Evolutionary conservation across 2,329 filamentous ascomycete genomes (phyloP), one percentile per base, ranked within the genome.

Genomic region (Gnomoniopsis smithogilvyi): DNA sequence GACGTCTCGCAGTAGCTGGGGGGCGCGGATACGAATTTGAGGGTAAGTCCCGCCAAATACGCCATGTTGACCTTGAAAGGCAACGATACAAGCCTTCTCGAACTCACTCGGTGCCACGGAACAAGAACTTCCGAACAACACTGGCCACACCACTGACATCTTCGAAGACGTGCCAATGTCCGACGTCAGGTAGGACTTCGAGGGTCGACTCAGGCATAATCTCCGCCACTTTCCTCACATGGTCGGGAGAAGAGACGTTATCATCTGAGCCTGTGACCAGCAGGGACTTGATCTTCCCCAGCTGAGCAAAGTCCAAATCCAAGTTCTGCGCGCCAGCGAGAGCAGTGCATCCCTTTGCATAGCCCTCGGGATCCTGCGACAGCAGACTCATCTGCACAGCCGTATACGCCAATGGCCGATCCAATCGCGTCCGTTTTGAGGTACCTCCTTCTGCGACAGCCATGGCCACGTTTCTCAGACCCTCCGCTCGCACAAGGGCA

Each of bases 161-260:
- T 67, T 83, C 80, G 64, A 79, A 79, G 3, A 78, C 64, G 69
- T 78, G 76, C 79, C 80, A 84, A 65, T 82, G 77, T 0, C 79
- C 79, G 6, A 78, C 73, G 12, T 69, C 67, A n/a, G 70, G 50
- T 52, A 82, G 60, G 0, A 78, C 68, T 14, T 68, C 59, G 3
- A 75, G 56, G 15, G 66, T 67, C 6, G 65, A 64, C 15, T 64
- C 65, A 3, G 66, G 62, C 30, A 75, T 70, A 45, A 64, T 64
- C 3, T 45, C 47, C 2, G 59, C 63, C 46, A 74, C 73, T 33
- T 70, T 67, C 60, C 75, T 64, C 50, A 70, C 74, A 7, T 74
- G 36, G 1, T 64, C 63, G 0, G 72, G 72, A 2, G 76, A 69
- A 17, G 71, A 74, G 8, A 80, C 71, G 43, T 74, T 73, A 58